Evolutionary conservation across 2,329 filamentous ascomycete genomes (phyloP), one percentile per base, ranked within the genome.

Genomic region (Hypomyces rosellus): DNA sequence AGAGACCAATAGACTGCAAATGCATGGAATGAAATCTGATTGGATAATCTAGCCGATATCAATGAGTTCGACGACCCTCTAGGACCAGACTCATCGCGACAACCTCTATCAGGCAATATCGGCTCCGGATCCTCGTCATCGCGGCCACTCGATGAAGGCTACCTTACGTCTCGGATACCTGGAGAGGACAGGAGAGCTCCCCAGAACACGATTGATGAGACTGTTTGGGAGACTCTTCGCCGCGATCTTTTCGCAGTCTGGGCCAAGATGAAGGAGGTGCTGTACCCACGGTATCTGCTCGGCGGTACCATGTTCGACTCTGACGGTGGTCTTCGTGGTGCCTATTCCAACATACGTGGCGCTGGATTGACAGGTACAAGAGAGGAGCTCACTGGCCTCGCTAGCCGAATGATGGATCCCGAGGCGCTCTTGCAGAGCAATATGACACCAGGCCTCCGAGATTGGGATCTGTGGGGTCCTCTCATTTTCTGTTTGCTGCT

Each of bases 381-480:
- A 52, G 81, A 84, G 50, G 82, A 85, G 67, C 69, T 85, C 41
- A 76, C 77, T 0, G 78, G 80, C 1, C 66, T 85, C 46, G 81
- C 81, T 5, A 80, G 78, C 41, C 71, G 82, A 40, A 79, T 83
- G 58, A 73, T 85, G 69, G 82, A 85, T 65, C 69, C 81, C n/a
- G 82, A 85, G 65, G 67, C 73, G 37, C 65, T 85, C 57, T 70
- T 84, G 37, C 77, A 80, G 65, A 82, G 78, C 58, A 80, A 81
- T 64, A 95, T 96, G 89, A 92, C 86, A 57, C 88, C 95, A 46
- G 91, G 91, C 1, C 72, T 97, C 63, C 77, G 92, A 55, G 91
- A 99, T 72, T 99, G 93, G 93, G 93, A 99, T 76, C 80, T 99
- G 46, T 99, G 93, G 93, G 93, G 93, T 0, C 93, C 93, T 34